Evolutionary conservation across 495 filamentous ascomycete species (phyloP), one percentile per base, ranked within the genome.

Genomic region (Podospora didyma): DNA sequence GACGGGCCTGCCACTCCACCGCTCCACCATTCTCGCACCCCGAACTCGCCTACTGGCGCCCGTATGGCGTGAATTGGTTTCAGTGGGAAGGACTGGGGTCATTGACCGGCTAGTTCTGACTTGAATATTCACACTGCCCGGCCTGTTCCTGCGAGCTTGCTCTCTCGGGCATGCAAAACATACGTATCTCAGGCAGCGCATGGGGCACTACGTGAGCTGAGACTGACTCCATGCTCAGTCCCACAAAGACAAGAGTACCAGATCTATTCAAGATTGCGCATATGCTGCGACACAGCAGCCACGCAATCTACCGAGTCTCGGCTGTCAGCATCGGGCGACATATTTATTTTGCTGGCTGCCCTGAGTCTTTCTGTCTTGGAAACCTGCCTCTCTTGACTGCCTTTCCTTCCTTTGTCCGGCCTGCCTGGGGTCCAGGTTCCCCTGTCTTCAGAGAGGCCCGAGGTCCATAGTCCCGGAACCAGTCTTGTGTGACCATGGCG

Each of bases 211-310:
- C 51, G 53, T 37, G 47, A 52, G 37, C 20, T 50, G 34, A 57
- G 49, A 45, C 61, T 62, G 51, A 59, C 61, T 62, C 54, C 57
- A 53, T 23, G 14, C 7, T 17, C 46, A 28, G 61, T 61, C 41
- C 61, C 62, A 50, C 54, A 58, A 59, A 60, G 59, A 49, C 39
- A 49, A 66, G 63, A 61, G 60, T 60, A 70, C 68, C 57, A 70
- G 68, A 70, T 69, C 63, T 63, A 61, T 58, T 61, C 58, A 54
- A 66, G 66, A 69, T 70, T 59, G 59, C 63, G 68, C 59, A 67
- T 60, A 41, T 46, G 26, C 50, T 26, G 62, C 49, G 49, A 48
- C 65, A 70, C 65, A 56, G 57, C 68, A 64, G 59, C 16, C 19
- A 39, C 56, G 54, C 57, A 62, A 65, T 62, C 49, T 53, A 42